Evolutionary conservation across 148 eudicot genomes (phyloP), one percentile per base, ranked within the genome.

Genomic region (Chenopodium album): DNA sequence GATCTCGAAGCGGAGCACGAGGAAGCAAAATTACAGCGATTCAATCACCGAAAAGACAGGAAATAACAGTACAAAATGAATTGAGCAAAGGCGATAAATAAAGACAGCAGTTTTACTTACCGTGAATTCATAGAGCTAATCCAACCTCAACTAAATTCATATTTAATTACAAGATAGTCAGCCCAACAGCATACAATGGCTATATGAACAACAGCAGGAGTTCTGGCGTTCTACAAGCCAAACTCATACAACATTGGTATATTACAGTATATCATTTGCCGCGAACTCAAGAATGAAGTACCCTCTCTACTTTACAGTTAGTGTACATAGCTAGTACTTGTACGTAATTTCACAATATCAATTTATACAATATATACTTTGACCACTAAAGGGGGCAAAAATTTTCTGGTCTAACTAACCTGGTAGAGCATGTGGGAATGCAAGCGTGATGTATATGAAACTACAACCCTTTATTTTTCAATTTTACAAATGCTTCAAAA

Each of bases 221-320:
- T 63, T 63, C 71, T 60, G 44, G 28, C 60, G 23, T 63, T 63
- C 71, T 60, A 29, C 34, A 16, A 80, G 37, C n/a, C 19, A 52
- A 11, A 29, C 47, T 23, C 79, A 50, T 17, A 56, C 26, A 71
- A 10, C 67, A 54, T 31, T 71, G 9, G 46, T 78, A 62, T 54
- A 68, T 17, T n/a, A 29, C 41, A 59, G 60, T 74, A n/a, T 47
- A n/a, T 47, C 63, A 26, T 74, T 52, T 76, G 71, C 78, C 22
- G 34, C 68, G 77, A 71, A 52, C 72, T 64, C 73, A 28, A 77
- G 1, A 76, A 62, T 64, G 31, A 52, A 63, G 16, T 5, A 26
- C 71, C 79, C 74, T 71, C 69, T 80, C n/a, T 69, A 71, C 37
- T 84, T 80, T 83, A 78, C 78, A 73, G 48, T 69, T 78, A 34